Percentiles rank a stretch among this genome's conserved stretches.
phyloP scores from a whole-genome alignment of 2,329 filamentous ascomycete genomes.

The Phaeosphaeria sp. region DNA sequence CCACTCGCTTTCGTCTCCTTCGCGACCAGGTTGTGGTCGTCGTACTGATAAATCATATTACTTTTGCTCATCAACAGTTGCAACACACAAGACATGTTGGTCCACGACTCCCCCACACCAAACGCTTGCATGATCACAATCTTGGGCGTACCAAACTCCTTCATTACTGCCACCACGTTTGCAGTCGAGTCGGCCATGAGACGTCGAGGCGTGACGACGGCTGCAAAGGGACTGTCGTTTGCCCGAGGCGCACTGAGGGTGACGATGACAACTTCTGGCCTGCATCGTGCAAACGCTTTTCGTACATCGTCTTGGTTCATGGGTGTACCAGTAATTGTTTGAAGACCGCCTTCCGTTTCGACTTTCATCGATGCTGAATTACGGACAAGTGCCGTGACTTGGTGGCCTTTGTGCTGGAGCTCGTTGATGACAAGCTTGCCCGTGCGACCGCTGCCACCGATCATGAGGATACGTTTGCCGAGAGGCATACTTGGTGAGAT shows the following conservation, averaged over 20 bases:
- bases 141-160: slow-evolving; percentile 47
- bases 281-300: slow-evolving; percentile 36
- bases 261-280: slow-evolving; percentile 52
- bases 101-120: slow-evolving; percentile 57
- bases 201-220: slow-evolving; percentile 51
- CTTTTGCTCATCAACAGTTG: slow-evolving; percentile 55
- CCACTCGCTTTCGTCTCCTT: slow-evolving; percentile 46
- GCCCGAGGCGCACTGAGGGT: slow-evolving; percentile 58
- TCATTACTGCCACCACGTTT: slow-evolving; percentile 49
- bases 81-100: slow-evolving; percentile 51
- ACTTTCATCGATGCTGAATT: slow-evolving; percentile 41
- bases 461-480: slow-evolving; percentile 52
- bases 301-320: slow-evolving; percentile 47
- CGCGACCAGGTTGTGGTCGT: slow-evolving; percentile 59
- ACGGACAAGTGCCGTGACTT: slow-evolving; percentile 56
- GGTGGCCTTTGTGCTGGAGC: slow-evolving; percentile 50
- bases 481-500: not conserved
- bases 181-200: slow-evolving; percentile 56
- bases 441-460: slow-evolving; percentile 58
- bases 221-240: slow-evolving; percentile 57
- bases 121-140: slow-evolving; percentile 60
- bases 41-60: slow-evolving; percentile 55
- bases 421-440: slow-evolving; percentile 53
- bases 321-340: slow-evolving; percentile 48
- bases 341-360: slow-evolving; percentile 40